phyloP scores from a whole-genome alignment of 257 asterid genomes.

The Nicotiana paniculata region DNA sequence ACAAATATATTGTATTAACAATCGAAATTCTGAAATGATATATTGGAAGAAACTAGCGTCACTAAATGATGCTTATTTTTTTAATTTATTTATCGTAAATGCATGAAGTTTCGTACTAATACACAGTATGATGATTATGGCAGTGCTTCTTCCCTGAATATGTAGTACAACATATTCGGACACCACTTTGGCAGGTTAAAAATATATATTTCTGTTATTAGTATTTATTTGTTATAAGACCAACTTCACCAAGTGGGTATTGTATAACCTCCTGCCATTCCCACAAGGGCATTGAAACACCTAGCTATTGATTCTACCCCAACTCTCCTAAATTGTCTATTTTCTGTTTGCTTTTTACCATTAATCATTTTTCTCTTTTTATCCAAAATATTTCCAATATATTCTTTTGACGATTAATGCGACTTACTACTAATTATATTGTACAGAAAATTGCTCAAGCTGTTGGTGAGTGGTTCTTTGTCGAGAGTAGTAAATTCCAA shows the following conservation, averaged over 20 bases:
- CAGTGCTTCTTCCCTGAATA: constrained; percentile 38
- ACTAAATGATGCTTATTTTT: not conserved
- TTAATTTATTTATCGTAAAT: too few species aligned
- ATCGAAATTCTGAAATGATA: too few species aligned
- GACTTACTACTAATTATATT: too few species aligned
- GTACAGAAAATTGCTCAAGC: constrained; percentile 68
- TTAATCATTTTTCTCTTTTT: too few species aligned
- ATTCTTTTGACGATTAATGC: too few species aligned
- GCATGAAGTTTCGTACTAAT: not conserved
- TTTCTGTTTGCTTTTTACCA: not conserved
- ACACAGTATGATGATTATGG: too few species aligned
- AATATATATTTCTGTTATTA: too few species aligned
- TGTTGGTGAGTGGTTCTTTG: constrained; percentile 74
- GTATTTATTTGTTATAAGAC: too few species aligned
- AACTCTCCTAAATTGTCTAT: constrained; percentile 43
- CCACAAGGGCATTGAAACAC: constrained; percentile 61
- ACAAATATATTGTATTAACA: too few species aligned
- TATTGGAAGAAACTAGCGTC: too few species aligned
- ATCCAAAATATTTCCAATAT: too few species aligned
- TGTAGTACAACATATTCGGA: constrained; percentile 20
- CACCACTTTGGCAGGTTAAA: constrained; percentile 33
- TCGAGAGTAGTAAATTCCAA: constrained; percentile 48
- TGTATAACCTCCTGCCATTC: not conserved
- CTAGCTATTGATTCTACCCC: constrained; percentile 46
- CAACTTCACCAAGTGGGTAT: too few species aligned